Evolutionary conservation across 495 filamentous ascomycete species (phyloP).

Genomic region (Parathielavia appendiculata): DNA sequence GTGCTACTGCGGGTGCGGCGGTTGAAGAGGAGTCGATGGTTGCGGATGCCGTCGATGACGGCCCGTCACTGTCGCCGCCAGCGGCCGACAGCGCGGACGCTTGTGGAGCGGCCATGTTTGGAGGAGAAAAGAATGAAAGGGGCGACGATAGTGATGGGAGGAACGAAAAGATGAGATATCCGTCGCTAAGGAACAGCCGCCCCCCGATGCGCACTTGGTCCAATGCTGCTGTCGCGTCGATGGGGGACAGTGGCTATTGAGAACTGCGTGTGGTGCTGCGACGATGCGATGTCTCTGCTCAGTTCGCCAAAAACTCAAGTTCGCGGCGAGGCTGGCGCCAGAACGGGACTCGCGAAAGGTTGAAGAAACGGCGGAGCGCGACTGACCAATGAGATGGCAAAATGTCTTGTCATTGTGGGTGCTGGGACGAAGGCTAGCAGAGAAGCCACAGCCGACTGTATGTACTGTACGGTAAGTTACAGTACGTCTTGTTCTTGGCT

Average conservation of each 20-base stretch:
- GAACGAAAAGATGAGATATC: background rate
- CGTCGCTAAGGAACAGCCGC: background rate
- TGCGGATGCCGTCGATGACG: conserved; percentile 13
- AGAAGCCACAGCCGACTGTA: too few species aligned
- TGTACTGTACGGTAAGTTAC: too few species aligned
- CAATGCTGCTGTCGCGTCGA: background rate
- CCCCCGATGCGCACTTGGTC: background rate
- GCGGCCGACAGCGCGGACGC: conserved; percentile 16
- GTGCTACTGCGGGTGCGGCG: conserved; percentile 1
- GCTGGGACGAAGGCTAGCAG: too few species aligned
- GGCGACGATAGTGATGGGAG: background rate
- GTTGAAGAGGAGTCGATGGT: conserved; percentile 9
- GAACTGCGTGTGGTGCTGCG: background rate
- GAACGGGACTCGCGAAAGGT: conserved; percentile 14
- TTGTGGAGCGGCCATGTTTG: conserved; percentile 33
- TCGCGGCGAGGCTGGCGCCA: conserved; percentile 9
- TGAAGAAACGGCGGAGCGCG: conserved; percentile 20
- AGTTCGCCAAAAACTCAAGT: background rate
- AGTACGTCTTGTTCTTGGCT: background rate
- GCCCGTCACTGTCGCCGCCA: conserved; percentile 13
- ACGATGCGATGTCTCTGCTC: background rate
- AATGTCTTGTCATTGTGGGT: background rate
- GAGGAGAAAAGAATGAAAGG: background rate
- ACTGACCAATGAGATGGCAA: conserved; percentile 16
- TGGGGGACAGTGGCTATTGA: background rate